Evolutionary conservation across 2,329 filamentous ascomycete genomes (phyloP).

Genomic region (Laburnicola sp.): DNA sequence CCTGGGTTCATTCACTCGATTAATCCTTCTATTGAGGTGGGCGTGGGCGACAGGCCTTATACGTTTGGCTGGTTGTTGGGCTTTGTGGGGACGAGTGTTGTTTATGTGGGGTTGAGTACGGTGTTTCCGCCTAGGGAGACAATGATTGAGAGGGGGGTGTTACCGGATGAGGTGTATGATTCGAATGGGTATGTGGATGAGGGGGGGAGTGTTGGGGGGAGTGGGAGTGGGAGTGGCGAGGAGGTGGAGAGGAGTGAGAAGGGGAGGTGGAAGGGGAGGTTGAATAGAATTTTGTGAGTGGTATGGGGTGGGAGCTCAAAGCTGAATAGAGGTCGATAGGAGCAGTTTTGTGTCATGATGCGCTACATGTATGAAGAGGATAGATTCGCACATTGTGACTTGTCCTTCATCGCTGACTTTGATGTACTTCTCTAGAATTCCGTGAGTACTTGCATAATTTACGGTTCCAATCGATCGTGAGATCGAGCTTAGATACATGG

Average conservation of each 20-base stretch:
- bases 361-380: no score
- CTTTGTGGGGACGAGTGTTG: conserved; percentile 58
- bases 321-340: no score
- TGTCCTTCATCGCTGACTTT: no score
- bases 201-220: conserved; percentile 28
- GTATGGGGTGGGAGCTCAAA: no score
- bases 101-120: conserved; percentile 58
- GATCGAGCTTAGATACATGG: no score
- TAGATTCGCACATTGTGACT: no score
- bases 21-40: conserved; percentile 46
- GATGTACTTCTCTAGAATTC: no score
- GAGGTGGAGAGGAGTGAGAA: conserved; percentile 32
- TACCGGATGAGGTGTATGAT: conserved; percentile 47
- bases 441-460: no score
- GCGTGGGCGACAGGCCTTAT: conserved; percentile 59
- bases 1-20: conserved; percentile 57
- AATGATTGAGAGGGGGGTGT: conserved; percentile 48
- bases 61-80: conserved; percentile 69
- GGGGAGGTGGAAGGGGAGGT: conserved; percentile 37
- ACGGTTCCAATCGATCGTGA: no score
- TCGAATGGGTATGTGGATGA: conserved; percentile 33
- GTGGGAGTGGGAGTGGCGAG: conserved; percentile 23
- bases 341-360: no score
- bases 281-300: conserved; percentile 37
- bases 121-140: conserved; percentile 56